phyloP scores from a whole-genome alignment of 1,284 basidiomycete genomes.

The Rhizoctonia solani region DNA sequence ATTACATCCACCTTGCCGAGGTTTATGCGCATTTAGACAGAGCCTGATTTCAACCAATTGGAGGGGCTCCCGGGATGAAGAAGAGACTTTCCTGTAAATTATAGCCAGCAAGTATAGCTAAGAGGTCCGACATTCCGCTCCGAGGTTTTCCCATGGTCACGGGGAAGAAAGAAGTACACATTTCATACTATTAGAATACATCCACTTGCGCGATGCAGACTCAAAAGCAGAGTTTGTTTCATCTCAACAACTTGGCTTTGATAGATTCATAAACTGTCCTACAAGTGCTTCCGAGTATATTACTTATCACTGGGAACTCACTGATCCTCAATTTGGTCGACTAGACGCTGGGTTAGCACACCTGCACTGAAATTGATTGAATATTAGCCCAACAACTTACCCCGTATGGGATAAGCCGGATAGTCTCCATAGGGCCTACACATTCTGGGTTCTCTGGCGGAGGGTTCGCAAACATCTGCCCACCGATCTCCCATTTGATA shows the following conservation, averaged over 20 bases:
- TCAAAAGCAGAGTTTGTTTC: neutral
- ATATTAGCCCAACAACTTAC: neutral
- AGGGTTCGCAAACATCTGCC: constrained; percentile 6
- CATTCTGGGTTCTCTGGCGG: constrained; percentile 25
- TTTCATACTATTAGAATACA: neutral
- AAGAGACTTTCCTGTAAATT: neutral
- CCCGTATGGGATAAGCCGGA: constrained; percentile 4
- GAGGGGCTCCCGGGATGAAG: neutral
- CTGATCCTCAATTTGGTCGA: constrained; percentile 19
- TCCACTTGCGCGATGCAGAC: neutral
- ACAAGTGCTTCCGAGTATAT: no score
- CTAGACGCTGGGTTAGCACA: neutral
- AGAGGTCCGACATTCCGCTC: neutral
- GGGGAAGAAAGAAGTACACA: neutral
- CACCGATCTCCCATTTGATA: constrained; percentile 9
- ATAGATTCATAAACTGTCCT: no score
- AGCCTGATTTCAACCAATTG: constrained; percentile 5
- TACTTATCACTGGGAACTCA: constrained; percentile 14
- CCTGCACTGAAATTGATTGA: neutral
- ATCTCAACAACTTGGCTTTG: neutral
- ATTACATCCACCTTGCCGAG: constrained; percentile 9
- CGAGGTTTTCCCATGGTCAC: constrained; percentile 26
- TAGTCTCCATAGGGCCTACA: neutral
- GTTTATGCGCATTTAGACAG: constrained; percentile 4
- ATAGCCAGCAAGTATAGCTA: neutral